These are phyloP conservation scores for Solanum medicagineum DNA, from an alignment of 257 asterid genomes.

Conservation along the genomic window DNA sequence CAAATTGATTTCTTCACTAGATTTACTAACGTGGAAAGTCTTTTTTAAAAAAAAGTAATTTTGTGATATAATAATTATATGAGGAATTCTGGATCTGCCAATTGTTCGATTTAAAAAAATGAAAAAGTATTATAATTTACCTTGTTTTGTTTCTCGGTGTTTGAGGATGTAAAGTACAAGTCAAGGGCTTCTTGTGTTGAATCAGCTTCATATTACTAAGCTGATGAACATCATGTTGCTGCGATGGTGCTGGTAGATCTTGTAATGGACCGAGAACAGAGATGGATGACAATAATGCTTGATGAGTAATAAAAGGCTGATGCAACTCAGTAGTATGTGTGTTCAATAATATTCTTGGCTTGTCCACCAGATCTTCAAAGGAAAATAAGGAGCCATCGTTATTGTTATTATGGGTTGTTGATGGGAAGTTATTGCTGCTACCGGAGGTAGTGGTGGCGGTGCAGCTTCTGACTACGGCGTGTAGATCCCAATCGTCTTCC, in stretches of 20 bases:
- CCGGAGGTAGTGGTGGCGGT: constrained; percentile 22
- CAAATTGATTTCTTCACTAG: no score
- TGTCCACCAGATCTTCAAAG: constrained; percentile 22
- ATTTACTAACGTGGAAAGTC: no score
- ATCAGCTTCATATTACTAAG: background rate
- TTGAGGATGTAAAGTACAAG: constrained; percentile 11
- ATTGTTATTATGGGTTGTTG: constrained; percentile 8
- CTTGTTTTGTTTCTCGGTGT: constrained; percentile 63
- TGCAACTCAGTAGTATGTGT: constrained; percentile 11
- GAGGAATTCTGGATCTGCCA: background rate
- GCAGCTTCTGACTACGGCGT: constrained; percentile 94
- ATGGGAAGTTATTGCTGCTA: background rate
- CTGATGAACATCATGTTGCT: background rate
- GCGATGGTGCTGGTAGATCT: constrained; percentile 21
- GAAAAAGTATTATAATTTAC: constrained; percentile 7
- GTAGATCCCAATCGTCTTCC: constrained; percentile 92
- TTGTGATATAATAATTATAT: no score
- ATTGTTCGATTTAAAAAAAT: no score
- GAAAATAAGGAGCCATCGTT: background rate
- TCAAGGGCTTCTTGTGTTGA: constrained; percentile 11
- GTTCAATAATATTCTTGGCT: background rate
- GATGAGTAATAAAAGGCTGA: constrained; percentile 39
- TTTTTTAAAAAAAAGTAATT: no score
- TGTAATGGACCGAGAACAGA: constrained; percentile 44
- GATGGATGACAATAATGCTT: constrained; percentile 20